Percentiles rank a stretch among this genome's conserved stretches.
Conservation (phyloP, 352 stramenopile species). For the Phytophthora cactorum region DNA sequence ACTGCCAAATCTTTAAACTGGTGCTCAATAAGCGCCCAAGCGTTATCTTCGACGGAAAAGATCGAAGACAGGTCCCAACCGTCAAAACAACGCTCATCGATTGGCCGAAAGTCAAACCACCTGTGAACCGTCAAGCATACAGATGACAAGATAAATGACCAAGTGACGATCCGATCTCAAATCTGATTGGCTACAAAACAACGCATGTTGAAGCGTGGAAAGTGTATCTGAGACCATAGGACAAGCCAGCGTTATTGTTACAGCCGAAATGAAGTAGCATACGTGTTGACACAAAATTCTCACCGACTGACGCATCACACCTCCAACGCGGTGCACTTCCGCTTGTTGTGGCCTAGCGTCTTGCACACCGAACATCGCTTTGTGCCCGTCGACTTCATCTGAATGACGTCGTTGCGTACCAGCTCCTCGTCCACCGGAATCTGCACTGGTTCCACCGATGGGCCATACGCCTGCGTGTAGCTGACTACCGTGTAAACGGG, state of each 20-base stretch:
- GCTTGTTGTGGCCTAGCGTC: conserved; percentile 50
- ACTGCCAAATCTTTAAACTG: conserved; percentile 61
- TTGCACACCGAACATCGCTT: conserved; percentile 57
- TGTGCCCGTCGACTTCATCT: conserved; percentile 34
- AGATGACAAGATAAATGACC: conserved; percentile 22
- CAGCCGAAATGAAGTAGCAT: too few relatives aligned
- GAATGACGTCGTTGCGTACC: conserved; percentile 44
- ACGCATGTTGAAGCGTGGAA: conserved; percentile 26
- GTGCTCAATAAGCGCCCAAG: conserved; percentile 46
- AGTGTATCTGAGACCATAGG: background rate
- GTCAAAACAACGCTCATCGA: conserved; percentile 18
- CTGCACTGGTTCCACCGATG: conserved; percentile 37
- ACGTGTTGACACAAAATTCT: background rate
- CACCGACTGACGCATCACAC: conserved; percentile 9
- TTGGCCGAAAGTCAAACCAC: conserved; percentile 25
- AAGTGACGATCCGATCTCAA: background rate
- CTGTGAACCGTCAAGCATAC: conserved; percentile 22
- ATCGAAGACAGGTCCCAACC: conserved; percentile 46
- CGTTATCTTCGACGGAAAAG: conserved; percentile 60
- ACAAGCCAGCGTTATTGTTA: too few relatives aligned
- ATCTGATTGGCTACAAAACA: conserved; percentile 18
- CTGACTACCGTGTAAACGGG: conserved; percentile 37
- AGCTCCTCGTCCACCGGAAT: conserved; percentile 56
- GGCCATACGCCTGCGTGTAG: conserved; percentile 41
- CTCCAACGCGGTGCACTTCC: conserved; percentile 37